Percentiles rank a stretch among this genome's conserved stretches.
These are phyloP conservation scores for Coffea eugenioides DNA, from an alignment of 257 asterid species.

Conservation along the genomic window DNA sequence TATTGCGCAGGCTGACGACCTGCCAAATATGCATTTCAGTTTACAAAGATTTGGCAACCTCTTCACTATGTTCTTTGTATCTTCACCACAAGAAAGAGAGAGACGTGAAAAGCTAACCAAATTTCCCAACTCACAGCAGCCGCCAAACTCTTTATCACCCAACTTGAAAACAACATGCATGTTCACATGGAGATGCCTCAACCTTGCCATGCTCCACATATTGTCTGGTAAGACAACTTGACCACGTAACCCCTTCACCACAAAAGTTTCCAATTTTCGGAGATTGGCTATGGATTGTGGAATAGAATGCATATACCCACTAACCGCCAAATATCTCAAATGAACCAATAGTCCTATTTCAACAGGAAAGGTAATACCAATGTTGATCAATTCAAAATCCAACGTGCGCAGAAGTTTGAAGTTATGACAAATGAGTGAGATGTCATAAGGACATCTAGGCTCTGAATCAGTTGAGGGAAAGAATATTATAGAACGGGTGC, in stretches of 20 bases:
- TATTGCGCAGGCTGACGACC: no score
- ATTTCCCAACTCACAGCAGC: not conserved
- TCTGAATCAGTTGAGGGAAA: not conserved
- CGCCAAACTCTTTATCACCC: not conserved
- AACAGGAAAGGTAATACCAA: conserved; percentile 8
- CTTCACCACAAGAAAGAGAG: not conserved
- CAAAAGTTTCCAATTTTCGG: conserved; percentile 2
- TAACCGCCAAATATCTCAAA: conserved; percentile 5
- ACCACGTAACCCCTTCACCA: conserved; percentile 8
- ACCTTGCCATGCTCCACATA: conserved; percentile 1
- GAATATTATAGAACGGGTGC: not conserved
- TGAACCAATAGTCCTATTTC: conserved; percentile 8
- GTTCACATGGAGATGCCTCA: conserved; percentile 15
- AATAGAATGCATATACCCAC: not conserved
- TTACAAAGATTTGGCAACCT: conserved; percentile 7
- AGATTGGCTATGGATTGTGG: conserved; percentile 7
- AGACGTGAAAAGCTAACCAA: conserved; percentile 13
- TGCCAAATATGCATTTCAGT: conserved; percentile 2
- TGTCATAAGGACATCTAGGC: conserved; percentile 14
- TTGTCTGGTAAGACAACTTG: not conserved
- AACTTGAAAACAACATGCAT: not conserved
- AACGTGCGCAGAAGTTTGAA: conserved; percentile 5
- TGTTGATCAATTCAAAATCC: conserved; percentile 10
- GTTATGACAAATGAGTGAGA: conserved; percentile 4
- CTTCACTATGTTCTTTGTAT: not conserved